These are phyloP conservation scores for Borealophlyctis nickersoniae DNA, from an alignment of 192 early-diverging fungal species.

Conservation along the genomic window DNA sequence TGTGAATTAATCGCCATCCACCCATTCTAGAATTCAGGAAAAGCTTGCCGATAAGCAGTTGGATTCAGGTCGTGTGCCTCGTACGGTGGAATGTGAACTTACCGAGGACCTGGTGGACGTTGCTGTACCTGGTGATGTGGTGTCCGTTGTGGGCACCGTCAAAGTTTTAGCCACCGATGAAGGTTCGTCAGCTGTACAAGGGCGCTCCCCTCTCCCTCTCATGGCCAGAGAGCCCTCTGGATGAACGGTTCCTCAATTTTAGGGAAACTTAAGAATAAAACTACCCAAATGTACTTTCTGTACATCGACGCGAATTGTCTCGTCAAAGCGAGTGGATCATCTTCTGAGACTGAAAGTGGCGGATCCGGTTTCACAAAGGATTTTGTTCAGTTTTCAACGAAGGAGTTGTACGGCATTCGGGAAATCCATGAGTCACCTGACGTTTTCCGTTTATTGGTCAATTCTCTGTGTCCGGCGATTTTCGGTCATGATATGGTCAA, in stretches of 20 bases:
- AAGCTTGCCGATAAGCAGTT: conserved; percentile 68
- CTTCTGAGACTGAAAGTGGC: conserved; percentile 25
- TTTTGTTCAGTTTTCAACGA: conserved; percentile 63
- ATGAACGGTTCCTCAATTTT: too few species aligned
- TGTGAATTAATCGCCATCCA: neutral
- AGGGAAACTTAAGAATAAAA: conserved; percentile 52
- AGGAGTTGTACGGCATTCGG: conserved; percentile 71
- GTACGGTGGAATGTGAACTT: conserved; percentile 75
- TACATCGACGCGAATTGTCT: conserved; percentile 71
- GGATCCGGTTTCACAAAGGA: conserved; percentile 57
- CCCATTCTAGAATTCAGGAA: conserved; percentile 64
- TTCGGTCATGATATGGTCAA: conserved; percentile 86
- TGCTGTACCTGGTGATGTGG: conserved; percentile 80
- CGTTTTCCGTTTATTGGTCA: conserved; percentile 71
- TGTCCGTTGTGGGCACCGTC: conserved; percentile 70
- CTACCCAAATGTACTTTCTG: conserved; percentile 58
- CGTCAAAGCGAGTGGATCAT: conserved; percentile 51
- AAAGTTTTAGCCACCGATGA: conserved; percentile 71
- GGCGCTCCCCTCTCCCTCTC: neutral
- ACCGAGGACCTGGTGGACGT: conserved; percentile 71
- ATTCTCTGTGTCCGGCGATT: conserved; percentile 76
- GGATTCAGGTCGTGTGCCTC: conserved; percentile 69
- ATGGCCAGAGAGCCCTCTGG: neutral
- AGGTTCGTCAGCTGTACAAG: conserved; percentile 35
- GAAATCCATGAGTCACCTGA: conserved; percentile 54